A percentile compares a stretch with the other conserved stretches of the same genome.
Conservation (phyloP, 2,329 filamentous ascomycete genomes). For the Whalleya microplaca region DNA sequence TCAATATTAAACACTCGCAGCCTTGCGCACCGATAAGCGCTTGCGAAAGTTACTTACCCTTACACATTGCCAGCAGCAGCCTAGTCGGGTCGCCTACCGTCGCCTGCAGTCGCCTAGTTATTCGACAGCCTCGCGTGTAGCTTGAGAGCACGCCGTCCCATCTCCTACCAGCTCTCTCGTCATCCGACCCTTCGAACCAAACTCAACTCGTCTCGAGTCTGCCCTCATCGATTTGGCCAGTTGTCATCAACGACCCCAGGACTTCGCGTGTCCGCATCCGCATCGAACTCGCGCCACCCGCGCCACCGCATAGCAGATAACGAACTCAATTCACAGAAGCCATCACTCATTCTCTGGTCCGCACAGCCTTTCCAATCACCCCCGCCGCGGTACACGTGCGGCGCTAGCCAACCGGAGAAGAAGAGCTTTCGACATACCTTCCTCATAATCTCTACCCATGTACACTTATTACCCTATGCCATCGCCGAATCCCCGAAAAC, state of each 20-base stretch:
- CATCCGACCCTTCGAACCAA: background rate
- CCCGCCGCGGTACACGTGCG: background rate
- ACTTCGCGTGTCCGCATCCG: background rate
- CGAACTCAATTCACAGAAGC: background rate
- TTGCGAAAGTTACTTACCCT: conserved; percentile 12
- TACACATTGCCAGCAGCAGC: no score
- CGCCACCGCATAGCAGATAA: background rate
- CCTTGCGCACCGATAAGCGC: conserved; percentile 22
- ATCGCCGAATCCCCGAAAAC: conserved; percentile 40
- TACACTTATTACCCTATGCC: conserved; percentile 37
- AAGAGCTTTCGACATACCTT: conserved; percentile 1
- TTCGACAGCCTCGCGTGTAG: conserved; percentile 26
- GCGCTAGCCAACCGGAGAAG: conserved; percentile 8
- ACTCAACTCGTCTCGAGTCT: background rate
- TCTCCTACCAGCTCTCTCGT: conserved; percentile 10
- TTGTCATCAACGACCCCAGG: background rate
- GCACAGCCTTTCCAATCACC: background rate
- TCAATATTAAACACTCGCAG: no score
- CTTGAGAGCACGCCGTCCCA: conserved; percentile 25
- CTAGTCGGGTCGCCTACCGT: conserved; percentile 19
- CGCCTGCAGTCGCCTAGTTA: background rate
- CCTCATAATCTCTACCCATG: conserved; percentile 27
- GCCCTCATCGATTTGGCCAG: conserved; percentile 3
- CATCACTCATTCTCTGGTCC: background rate
- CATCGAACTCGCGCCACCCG: background rate